Percentiles rank a stretch among this genome's conserved stretches.
Evolutionary conservation across 768 basidiomycete species (phyloP).

Genomic region (Pisolithus orientalis): DNA sequence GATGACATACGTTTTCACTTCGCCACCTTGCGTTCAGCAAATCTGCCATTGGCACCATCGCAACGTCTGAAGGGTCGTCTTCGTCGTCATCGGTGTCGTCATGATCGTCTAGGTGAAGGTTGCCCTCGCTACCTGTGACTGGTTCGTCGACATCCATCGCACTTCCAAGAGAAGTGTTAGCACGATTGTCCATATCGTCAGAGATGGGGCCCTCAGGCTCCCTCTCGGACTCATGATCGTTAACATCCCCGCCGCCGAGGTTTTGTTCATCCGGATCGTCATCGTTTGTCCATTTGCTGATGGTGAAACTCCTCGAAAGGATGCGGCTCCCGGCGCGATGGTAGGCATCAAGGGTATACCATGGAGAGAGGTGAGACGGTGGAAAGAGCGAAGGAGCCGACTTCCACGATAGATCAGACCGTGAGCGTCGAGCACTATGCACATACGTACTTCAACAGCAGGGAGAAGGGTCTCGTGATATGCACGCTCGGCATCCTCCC

Average conservation of each 20-base stretch:
- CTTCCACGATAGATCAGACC: conserved; percentile 28
- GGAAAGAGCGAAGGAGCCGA: conserved; percentile 70
- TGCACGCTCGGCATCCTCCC: conserved; percentile 70
- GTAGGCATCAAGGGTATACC: conserved; percentile 68
- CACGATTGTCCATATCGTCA: conserved; percentile 28
- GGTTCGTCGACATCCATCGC: conserved; percentile 28
- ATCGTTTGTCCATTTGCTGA: conserved; percentile 50
- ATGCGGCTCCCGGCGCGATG: conserved; percentile 91
- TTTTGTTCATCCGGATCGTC: conserved; percentile 24
- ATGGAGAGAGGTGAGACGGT: conserved; percentile 31
- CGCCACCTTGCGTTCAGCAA: conserved; percentile 87
- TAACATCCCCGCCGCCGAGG: conserved; percentile 18
- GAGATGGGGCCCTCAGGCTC: conserved; percentile 28
- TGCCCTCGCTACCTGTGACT: conserved; percentile 8
- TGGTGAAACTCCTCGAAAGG: conserved; percentile 85
- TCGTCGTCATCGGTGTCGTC: conserved; percentile 42
- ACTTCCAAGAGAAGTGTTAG: conserved; percentile 9
- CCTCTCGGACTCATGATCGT: conserved; percentile 15
- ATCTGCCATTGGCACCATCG: conserved; percentile 97
- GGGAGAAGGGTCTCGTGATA: conserved; percentile 65
- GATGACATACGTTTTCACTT: conserved; percentile 68
- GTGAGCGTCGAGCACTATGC: not conserved
- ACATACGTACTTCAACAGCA: conserved; percentile 52
- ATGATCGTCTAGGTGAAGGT: conserved; percentile 34
- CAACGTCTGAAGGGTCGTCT: conserved; percentile 57